These are phyloP conservation scores for Cryptosporidium viatorum DNA, from an alignment of 169 alveolate species.

Conservation along the genomic window DNA sequence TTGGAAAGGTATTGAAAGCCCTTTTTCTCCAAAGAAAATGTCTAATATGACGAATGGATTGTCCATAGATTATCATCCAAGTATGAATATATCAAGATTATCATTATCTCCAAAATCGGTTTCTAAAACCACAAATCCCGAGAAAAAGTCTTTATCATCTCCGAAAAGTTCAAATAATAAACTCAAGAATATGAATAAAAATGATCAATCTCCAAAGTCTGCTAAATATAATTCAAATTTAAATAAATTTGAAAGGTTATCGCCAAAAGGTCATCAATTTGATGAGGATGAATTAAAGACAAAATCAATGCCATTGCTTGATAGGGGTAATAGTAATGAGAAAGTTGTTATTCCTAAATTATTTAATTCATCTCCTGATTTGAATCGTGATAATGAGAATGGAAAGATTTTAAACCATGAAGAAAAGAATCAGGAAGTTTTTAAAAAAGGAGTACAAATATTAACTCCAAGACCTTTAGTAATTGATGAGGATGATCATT, in stretches of 20 bases:
- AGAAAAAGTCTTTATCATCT: background rate
- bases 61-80: background rate
- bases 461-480: constrained; percentile 47
- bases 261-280: background rate
- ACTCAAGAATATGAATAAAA: background rate
- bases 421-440: background rate
- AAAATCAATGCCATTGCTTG: background rate
- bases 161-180: background rate
- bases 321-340: background rate
- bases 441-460: constrained; percentile 29
- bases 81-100: background rate
- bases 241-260: constrained; percentile 5
- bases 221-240: background rate
- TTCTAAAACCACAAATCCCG: background rate
- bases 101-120: background rate
- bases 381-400: background rate
- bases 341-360: background rate
- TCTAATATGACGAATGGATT: background rate
- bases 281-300: constrained; percentile 22
- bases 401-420: background rate
- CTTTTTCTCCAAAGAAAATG: constrained; percentile 46
- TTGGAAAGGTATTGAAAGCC: constrained; percentile 59
- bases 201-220: background rate
- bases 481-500: constrained; percentile 16
- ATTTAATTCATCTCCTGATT: constrained; percentile 23